These are phyloP conservation scores for Arthromyces matolae DNA, from an alignment of 768 basidiomycete species.

Conservation along the genomic window DNA sequence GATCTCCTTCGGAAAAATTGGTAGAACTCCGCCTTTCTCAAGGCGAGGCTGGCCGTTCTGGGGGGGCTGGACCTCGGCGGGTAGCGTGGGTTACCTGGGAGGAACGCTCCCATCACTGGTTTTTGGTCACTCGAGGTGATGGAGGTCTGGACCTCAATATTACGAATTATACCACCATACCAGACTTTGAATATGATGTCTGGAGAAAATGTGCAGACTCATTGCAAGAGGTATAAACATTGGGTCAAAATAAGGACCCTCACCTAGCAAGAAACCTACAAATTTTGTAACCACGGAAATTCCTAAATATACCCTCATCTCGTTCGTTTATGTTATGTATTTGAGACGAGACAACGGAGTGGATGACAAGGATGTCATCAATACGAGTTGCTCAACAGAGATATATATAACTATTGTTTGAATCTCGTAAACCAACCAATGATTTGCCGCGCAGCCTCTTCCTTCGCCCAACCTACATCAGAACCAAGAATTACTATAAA, in stretches of 20 bases:
- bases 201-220: neutral
- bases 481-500: neutral
- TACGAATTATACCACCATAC: neutral
- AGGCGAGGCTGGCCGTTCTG: neutral
- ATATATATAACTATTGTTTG: neutral
- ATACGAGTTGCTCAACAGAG: neutral
- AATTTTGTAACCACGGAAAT: too few relatives aligned
- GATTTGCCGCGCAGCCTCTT: slow-evolving; percentile 50
- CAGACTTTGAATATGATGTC: neutral
- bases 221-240: too few relatives aligned
- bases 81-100: neutral
- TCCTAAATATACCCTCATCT: too few relatives aligned
- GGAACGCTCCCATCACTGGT: neutral
- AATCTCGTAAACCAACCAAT: slow-evolving; percentile 52
- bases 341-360: too few relatives aligned
- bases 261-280: too few relatives aligned
- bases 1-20: neutral
- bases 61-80: neutral
- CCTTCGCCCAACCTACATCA: slow-evolving; percentile 53
- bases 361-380: neutral
- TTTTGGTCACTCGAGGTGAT: neutral
- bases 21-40: neutral
- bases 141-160: neutral
- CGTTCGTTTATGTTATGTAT: too few relatives aligned
- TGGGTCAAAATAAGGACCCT: too few relatives aligned